Evolutionary conservation across 2,329 filamentous ascomycete genomes (phyloP).

Genomic region (Curvularia sp.): DNA sequence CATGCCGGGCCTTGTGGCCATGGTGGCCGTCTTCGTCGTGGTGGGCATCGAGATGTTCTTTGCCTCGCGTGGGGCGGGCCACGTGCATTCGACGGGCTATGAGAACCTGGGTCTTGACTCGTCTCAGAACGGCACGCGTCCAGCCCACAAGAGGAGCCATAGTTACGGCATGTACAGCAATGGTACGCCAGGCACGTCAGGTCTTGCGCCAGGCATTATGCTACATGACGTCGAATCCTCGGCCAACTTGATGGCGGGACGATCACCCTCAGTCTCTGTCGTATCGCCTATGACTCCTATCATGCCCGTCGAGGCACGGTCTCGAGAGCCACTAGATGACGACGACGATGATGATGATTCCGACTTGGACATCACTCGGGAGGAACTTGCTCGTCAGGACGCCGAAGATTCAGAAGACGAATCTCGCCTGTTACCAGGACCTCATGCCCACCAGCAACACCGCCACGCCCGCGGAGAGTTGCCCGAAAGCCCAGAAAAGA

Average conservation of each 20-base stretch:
- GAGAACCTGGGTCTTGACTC: constrained; percentile 51
- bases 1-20: constrained; percentile 52
- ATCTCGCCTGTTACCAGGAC: constrained; percentile 41
- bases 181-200: constrained; percentile 27
- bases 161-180: constrained; percentile 45
- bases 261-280: constrained; percentile 42
- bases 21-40: constrained; percentile 64
- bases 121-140: constrained; percentile 24
- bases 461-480: constrained; percentile 20
- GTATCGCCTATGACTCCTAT: constrained; percentile 33
- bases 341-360: constrained; percentile 41
- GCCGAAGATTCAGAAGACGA: constrained; percentile 40
- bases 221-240: constrained; percentile 44
- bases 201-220: constrained; percentile 40
- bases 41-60: constrained; percentile 90
- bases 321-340: constrained; percentile 26
- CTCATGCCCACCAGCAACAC: constrained; percentile 29
- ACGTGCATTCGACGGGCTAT: constrained; percentile 64
- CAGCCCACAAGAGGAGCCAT: constrained; percentile 41
- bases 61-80: constrained; percentile 70
- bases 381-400: constrained; percentile 45
- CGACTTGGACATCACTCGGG: constrained; percentile 46
- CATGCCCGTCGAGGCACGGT: constrained; percentile 17
- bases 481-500: constrained; percentile 36
- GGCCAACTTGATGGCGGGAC: constrained; percentile 44